Evolutionary conservation across 208 protist genomes (phyloP), one percentile per base, ranked within the genome.

Genomic region (Strigomonas galati): DNA sequence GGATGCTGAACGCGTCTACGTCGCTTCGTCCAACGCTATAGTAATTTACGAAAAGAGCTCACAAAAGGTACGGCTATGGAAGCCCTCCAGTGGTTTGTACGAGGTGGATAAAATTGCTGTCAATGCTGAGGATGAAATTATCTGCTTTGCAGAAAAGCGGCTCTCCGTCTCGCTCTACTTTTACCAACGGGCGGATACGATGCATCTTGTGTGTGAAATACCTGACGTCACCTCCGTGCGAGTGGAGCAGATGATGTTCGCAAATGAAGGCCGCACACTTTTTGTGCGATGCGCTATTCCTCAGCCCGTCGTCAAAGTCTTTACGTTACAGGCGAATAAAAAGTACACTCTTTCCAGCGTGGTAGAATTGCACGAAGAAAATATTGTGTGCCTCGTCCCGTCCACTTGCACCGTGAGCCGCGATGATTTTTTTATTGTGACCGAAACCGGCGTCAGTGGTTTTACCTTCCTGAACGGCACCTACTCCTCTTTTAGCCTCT

Each of bases 101-200:
- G 31, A 54, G 1, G 52, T 95, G 23, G 74, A 78, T 35, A 54
- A 75, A n/a, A 55, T 95, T 27, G 81, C 72, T 0, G 71, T 76
- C 31, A 77, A 68, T 26, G 19, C 63, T 0, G 28, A 51, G 0
- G 72, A 65, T 19, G 21, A 19, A 1, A 46, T 91, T 23, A 31
- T 95, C 19, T 91, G 82, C 53, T 21, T 92, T 0, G 76, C 84
- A 0, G 82, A 91, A 70, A 63, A 67, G 31, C 74, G 81, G 1
- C 69, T 92, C 31, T 62, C 72, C 15, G 78, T 91, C 17, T 53
- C 67, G 2, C 53, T 95, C 6, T 73, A 79, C 48, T 79, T 92
- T 43, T 92, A 84, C 76, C 71, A 77, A n/a, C 67, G 56, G 9
- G 67, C 76, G 23, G 40, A 69, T 74, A 5, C 69, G 68, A 48